Conservation (phyloP, 1,284 basidiomycete species). For the Grifola frondosa region DNA sequence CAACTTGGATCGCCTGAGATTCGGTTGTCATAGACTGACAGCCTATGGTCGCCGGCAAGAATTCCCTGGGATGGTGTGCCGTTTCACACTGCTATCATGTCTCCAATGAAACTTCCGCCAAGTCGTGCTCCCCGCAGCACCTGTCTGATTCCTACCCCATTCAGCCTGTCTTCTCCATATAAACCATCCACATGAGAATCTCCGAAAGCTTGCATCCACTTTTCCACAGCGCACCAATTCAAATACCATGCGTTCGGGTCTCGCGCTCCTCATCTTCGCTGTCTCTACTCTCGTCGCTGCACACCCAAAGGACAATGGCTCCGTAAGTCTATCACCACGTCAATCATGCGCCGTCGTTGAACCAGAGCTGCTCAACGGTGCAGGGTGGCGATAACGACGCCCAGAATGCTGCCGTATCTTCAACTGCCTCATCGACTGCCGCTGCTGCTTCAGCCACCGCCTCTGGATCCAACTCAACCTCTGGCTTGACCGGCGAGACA, state of each 20-base stretch:
- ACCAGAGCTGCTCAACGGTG: constrained; percentile 5
- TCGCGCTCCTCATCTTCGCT: constrained; percentile 11
- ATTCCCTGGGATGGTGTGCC: no score
- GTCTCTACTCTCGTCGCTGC: constrained; percentile 14
- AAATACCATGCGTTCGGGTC: constrained; percentile 16
- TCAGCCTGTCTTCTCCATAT: constrained; percentile 16
- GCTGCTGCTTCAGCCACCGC: constrained; percentile 4
- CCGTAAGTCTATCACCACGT: constrained; percentile 13
- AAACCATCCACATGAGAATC: constrained; percentile 16
- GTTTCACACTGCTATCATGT: no score
- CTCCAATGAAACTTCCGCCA: constrained; percentile 6
- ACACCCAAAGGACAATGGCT: constrained; percentile 12
- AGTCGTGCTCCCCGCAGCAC: no score
- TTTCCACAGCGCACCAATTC: constrained; percentile 9
- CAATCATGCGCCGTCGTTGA: background rate
- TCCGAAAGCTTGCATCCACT: constrained; percentile 7
- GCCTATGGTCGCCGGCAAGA: no score
- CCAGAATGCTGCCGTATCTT: background rate
- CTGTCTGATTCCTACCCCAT: constrained; percentile 12
- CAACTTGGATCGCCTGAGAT: no score
- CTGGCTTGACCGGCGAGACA: constrained; percentile 12
- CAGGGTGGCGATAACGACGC: constrained; percentile 1
- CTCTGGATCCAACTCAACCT: constrained; percentile 4
- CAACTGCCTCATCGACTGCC: constrained; percentile 2
- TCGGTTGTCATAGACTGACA: no score